phyloP scores from a whole-genome alignment of 2,329 filamentous ascomycete species.

The Cordyceps javanica region DNA sequence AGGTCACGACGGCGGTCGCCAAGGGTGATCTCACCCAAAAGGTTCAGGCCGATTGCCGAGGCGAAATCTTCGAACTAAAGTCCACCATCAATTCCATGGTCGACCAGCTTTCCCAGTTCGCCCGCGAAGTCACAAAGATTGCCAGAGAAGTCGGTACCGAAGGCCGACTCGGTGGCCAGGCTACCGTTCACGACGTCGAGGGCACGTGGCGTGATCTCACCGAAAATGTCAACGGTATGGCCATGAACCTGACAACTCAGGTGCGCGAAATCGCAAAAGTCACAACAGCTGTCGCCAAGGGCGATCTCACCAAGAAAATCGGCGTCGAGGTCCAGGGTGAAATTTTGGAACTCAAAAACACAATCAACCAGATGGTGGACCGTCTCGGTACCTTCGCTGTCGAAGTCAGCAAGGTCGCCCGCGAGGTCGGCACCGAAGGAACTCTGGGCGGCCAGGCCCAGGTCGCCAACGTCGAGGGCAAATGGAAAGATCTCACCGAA shows the following conservation, averaged over 20 bases:
- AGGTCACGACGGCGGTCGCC: constrained; percentile 65
- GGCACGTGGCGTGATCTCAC: constrained; percentile 97
- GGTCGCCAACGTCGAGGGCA: constrained; percentile 91
- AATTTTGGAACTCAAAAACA: constrained; percentile 91
- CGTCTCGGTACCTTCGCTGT: constrained; percentile 93
- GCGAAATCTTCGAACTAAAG: constrained; percentile 90
- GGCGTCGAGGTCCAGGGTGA: constrained; percentile 89
- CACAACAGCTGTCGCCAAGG: constrained; percentile 88
- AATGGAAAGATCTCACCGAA: constrained; percentile 95
- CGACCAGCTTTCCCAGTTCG: constrained; percentile 93
- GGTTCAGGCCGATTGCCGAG: constrained; percentile 86
- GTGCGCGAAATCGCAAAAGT: constrained; percentile 97
- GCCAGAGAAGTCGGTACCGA: constrained; percentile 96
- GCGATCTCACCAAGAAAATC: constrained; percentile 94
- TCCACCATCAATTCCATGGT: constrained; percentile 99
- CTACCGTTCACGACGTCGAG: constrained; percentile 91
- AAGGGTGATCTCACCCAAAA: constrained; percentile 93
- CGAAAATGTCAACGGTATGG: constrained; percentile 96
- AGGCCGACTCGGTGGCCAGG: constrained; percentile 87
- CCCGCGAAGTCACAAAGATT: constrained; percentile 93
- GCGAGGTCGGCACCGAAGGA: constrained; percentile 94
- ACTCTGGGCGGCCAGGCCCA: constrained; percentile 89
- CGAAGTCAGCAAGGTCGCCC: constrained; percentile 90
- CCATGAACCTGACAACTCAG: constrained; percentile 95
- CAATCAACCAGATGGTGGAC: constrained; percentile 98